Evolutionary conservation across 257 asterid genomes (phyloP).

Genomic region (Solanum sitiens): DNA sequence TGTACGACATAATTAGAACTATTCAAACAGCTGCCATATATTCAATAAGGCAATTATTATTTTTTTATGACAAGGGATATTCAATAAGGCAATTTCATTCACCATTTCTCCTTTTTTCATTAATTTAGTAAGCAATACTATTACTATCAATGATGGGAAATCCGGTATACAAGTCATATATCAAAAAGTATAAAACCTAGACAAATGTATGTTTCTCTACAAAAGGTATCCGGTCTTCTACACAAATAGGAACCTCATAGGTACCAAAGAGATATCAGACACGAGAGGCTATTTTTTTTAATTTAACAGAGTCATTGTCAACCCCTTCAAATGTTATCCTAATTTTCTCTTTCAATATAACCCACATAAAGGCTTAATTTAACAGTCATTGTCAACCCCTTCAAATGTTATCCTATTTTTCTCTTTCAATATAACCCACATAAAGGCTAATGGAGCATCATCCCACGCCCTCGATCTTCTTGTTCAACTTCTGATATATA

Average conservation of each 20-base stretch:
- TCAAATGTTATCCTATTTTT: no score
- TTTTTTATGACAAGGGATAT: no score
- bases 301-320: neutral
- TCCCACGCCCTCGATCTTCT: neutral
- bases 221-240: neutral
- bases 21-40: neutral
- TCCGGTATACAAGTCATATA: neutral
- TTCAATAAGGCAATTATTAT: neutral
- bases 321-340: neutral
- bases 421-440: no score
- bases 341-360: neutral
- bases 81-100: neutral
- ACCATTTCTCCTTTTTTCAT: neutral
- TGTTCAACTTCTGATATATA: neutral
- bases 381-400: no score
- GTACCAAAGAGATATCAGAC: neutral
- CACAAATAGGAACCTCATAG: neutral
- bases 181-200: neutral
- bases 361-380: no score
- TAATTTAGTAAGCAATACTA: neutral
- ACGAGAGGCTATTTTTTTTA: neutral
- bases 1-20: neutral
- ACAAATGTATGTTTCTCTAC: neutral
- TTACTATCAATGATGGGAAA: neutral
- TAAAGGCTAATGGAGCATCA: neutral